Evolutionary conservation across 2,329 filamentous ascomycete species (phyloP).

Genomic region (Colletotrichum costaricense): DNA sequence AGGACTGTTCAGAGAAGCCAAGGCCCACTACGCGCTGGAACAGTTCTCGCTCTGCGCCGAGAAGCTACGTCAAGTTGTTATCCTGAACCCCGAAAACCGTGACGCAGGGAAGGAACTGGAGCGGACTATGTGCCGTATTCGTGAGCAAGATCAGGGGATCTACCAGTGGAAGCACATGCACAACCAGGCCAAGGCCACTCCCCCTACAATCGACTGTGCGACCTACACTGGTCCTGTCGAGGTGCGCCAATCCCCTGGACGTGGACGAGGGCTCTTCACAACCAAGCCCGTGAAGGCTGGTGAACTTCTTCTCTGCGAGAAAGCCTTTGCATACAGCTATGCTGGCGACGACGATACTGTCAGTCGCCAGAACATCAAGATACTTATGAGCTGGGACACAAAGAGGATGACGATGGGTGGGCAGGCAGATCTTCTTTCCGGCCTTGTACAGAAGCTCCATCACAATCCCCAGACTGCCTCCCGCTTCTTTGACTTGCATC

Average conservation of each 20-base stretch:
- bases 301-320: conserved; percentile 66
- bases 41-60: conserved; percentile 50
- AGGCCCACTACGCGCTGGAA: conserved; percentile 55
- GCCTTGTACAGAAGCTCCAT: conserved; percentile 57
- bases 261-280: conserved; percentile 63
- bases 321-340: conserved; percentile 60
- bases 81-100: conserved; percentile 48
- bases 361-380: conserved; percentile 32
- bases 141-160: conserved; percentile 51
- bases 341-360: conserved; percentile 34
- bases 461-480: conserved; percentile 42
- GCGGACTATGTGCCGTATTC: conserved; percentile 45
- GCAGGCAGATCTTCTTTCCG: conserved; percentile 52
- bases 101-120: conserved; percentile 43
- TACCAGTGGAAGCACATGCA: conserved; percentile 53
- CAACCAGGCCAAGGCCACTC: conserved; percentile 46
- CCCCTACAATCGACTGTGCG: conserved; percentile 58
- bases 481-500: conserved; percentile 8
- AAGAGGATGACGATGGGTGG: conserved; percentile 47
- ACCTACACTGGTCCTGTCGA: conserved; percentile 56
- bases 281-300: conserved; percentile 58
- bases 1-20: conserved; percentile 54
- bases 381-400: conserved; percentile 51
- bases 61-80: conserved; percentile 46
- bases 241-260: conserved; percentile 50